Base-by-base conservation (phyloP, 1,139 yeast genomes). In the Yamadazyma aaseri region DNA sequence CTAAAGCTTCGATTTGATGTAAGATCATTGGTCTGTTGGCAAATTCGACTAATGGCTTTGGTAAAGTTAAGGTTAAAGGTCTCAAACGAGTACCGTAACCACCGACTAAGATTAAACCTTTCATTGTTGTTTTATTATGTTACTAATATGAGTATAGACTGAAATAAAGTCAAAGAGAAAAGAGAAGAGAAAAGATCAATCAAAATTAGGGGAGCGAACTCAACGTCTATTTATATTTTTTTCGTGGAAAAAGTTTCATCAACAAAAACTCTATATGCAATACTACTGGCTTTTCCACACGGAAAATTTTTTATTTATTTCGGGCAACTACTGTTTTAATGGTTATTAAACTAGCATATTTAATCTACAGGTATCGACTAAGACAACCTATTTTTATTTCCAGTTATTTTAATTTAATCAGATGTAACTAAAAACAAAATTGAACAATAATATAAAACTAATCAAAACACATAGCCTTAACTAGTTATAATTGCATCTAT, bases 51-150 rank as follows among this genome's bases (percentile, higher is more conserved):
- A 94, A 77, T 35, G 99, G 99, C 73, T 94, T 94, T 65, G 99
- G 99, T 49, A 86, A 78, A 39, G 98, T 90, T 57, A 94, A 76
- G 43, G 99, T 94, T 57, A 92, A 77, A 46, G 99, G 99, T 79
- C 99, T 90, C 74, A 92, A 85, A 74, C 99, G 94, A 59, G 99
- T 92, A 76, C 99, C 99, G 75, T 89, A 92, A 65, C 98, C 98
- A 61, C 98, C 98, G 56, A 92, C 98, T 64, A 92, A 85, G 76
- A 92, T 92, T 66, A 92, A 81, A 61, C 97, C 98, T 76, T 92
- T 92, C 98, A 92, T 92, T 55, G 17, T 36, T 8, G 26, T 21
- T 14, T 17, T 33, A 34, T 28, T 23, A 31, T 13, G 6, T 17
- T 14, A 23, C 9, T 13, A 29, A 37, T 7, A 6, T 22, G 25